Conservation (phyloP, 2,329 filamentous ascomycete species). For the Chalara sp. region DNA sequence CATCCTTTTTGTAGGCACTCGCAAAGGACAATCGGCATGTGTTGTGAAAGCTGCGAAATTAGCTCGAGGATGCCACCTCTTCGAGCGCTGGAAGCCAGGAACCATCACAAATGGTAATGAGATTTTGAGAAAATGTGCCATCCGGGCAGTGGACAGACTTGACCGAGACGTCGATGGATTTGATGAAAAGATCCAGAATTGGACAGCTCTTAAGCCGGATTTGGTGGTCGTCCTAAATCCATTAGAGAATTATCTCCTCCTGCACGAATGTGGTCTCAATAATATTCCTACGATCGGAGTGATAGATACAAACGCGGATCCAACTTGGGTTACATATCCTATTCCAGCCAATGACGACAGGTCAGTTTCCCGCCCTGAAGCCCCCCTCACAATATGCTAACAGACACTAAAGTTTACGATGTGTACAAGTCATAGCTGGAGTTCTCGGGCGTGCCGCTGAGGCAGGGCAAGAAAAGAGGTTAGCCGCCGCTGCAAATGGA, state of each 20-base stretch:
- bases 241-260: constrained; percentile 79
- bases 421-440: constrained; percentile 74
- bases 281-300: constrained; percentile 92
- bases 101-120: constrained; percentile 89
- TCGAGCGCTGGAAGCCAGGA: constrained; percentile 88
- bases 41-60: constrained; percentile 77
- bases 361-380: constrained; percentile 36
- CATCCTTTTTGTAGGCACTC: constrained; percentile 85
- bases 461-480: constrained; percentile 62
- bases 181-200: constrained; percentile 54
- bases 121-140: constrained; percentile 64
- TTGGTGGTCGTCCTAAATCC: constrained; percentile 91
- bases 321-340: constrained; percentile 90
- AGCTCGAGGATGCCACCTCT: constrained; percentile 77
- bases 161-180: constrained; percentile 60
- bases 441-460: constrained; percentile 80
- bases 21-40: constrained; percentile 71
- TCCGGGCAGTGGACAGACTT: constrained; percentile 70
- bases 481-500: constrained; percentile 55
- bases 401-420: constrained; percentile 57
- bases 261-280: constrained; percentile 85
- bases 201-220: constrained; percentile 71
- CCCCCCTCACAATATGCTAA: neutral
- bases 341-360: constrained; percentile 97
- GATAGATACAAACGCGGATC: constrained; percentile 88